Conservation (phyloP, 2,329 filamentous ascomycete genomes). For the Helotiales sp. region DNA sequence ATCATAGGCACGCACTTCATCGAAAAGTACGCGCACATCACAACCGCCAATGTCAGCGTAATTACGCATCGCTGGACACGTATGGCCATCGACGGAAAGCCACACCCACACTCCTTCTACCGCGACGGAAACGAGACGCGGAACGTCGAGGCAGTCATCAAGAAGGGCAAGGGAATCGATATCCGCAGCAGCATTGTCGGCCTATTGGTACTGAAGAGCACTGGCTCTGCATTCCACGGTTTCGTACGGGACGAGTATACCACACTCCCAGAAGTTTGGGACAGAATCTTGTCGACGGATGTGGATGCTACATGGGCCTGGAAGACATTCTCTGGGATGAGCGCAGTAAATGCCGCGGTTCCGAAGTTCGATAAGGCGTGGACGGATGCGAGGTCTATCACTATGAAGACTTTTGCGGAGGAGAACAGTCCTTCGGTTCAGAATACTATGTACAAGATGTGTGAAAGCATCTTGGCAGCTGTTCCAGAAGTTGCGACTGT, state of each 20-base stretch:
- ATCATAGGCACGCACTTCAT: slow-evolving; percentile 89
- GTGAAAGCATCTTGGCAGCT: slow-evolving; percentile 78
- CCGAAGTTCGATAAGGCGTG: slow-evolving; percentile 80
- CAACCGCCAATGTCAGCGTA: slow-evolving; percentile 80
- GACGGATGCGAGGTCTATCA: slow-evolving; percentile 78
- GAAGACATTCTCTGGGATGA: slow-evolving; percentile 70
- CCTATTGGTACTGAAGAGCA: slow-evolving; percentile 92
- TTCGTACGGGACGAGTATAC: slow-evolving; percentile 95
- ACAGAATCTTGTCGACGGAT: slow-evolving; percentile 93
- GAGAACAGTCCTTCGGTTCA: slow-evolving; percentile 94
- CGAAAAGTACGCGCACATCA: slow-evolving; percentile 85
- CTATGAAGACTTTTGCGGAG: slow-evolving; percentile 87
- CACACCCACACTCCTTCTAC: slow-evolving; percentile 94
- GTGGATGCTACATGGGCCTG: slow-evolving; percentile 89
- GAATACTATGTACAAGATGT: slow-evolving; percentile 99
- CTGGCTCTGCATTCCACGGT: slow-evolving; percentile 92
- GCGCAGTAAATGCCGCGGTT: slow-evolving; percentile 67
- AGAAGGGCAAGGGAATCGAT: slow-evolving; percentile 70
- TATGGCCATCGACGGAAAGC: slow-evolving; percentile 83
- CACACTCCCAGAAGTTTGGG: slow-evolving; percentile 86
- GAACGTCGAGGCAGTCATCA: slow-evolving; percentile 75
- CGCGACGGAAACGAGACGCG: slow-evolving; percentile 89
- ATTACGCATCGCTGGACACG: slow-evolving; percentile 90
- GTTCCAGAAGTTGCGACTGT: slow-evolving; percentile 75
- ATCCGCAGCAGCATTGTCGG: slow-evolving; percentile 80